Conservation (phyloP, 371 early-diverging fungal genomes). For the Saksenaea oblongispora region DNA sequence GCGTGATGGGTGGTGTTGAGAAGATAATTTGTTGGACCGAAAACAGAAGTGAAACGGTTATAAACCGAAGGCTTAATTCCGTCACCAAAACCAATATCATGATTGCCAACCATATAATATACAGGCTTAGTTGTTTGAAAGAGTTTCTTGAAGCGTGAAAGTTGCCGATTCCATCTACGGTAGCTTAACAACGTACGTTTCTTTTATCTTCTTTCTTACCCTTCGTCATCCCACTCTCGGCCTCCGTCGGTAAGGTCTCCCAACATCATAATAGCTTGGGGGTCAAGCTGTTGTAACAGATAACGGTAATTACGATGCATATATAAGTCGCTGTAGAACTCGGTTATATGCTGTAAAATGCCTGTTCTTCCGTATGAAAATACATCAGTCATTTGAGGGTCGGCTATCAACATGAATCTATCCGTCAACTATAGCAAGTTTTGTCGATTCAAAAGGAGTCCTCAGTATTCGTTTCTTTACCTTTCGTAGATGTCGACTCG, state of each 20-base stretch:
- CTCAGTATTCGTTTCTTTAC: conserved; percentile 3
- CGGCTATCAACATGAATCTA: conserved; percentile 67
- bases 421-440: conserved; percentile 9
- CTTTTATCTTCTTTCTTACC: conserved; percentile 27
- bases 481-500: not conserved
- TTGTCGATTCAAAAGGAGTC: not conserved
- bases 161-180: conserved; percentile 15
- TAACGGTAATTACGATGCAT: conserved; percentile 77
- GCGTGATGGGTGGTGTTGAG: conserved; percentile 55
- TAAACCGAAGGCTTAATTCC: conserved; percentile 55
- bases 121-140: conserved; percentile 20
- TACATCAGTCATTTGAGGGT: conserved; percentile 92
- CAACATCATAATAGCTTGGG: conserved; percentile 69
- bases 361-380: conserved; percentile 73
- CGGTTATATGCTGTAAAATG: conserved; percentile 52
- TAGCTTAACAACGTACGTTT: not conserved
- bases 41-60: conserved; percentile 55
- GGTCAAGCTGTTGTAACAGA: conserved; percentile 47
- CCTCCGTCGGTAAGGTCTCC: conserved; percentile 95
- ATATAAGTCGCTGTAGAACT: conserved; percentile 84
- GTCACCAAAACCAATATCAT: conserved; percentile 90
- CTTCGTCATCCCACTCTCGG: conserved; percentile 68
- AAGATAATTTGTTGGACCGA: conserved; percentile 72
- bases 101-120: conserved; percentile 81
- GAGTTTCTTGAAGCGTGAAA: conserved; percentile 29